phyloP scores from a whole-genome alignment of 768 basidiomycete species.

The Hericium erinaceus region DNA sequence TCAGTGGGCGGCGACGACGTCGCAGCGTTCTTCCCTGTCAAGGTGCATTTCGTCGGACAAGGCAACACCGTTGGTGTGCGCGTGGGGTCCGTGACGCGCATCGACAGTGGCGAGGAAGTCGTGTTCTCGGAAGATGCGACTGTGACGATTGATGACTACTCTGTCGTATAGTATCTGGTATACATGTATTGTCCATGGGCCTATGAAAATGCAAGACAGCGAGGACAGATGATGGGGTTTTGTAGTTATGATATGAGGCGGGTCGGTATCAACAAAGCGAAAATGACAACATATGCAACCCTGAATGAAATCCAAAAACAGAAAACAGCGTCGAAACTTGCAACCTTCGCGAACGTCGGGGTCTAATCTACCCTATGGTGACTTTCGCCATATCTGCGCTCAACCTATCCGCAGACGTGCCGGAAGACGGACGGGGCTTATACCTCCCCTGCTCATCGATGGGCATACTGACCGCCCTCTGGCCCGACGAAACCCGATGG shows the following conservation, averaged over 20 bases:
- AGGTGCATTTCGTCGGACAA: slow-evolving; percentile 69
- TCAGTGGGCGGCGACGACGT: slow-evolving; percentile 76
- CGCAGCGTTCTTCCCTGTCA: slow-evolving; percentile 87
- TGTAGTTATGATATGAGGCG: too few species aligned
- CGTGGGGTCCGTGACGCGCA: slow-evolving; percentile 48
- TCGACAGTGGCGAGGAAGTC: slow-evolving; percentile 39
- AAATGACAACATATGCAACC: too few species aligned
- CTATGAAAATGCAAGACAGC: neutral
- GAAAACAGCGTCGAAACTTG: too few species aligned
- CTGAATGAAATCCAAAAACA: too few species aligned
- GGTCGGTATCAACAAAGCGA: too few species aligned
- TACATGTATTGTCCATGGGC: neutral
- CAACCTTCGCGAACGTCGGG: too few species aligned
- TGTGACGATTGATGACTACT: slow-evolving; percentile 40
- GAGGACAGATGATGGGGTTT: neutral
- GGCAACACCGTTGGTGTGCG: slow-evolving; percentile 75
- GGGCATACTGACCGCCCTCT: neutral
- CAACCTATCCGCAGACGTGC: neutral
- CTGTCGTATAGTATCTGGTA: slow-evolving; percentile 25
- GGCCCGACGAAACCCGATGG: neutral
- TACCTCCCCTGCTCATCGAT: slow-evolving; percentile 10
- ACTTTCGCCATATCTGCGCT: neutral
- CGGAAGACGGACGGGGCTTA: neutral
- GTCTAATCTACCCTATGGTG: slow-evolving; percentile 7
- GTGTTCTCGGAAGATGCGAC: slow-evolving; percentile 45